Base-by-base conservation (phyloP, 495 filamentous ascomycete species). In the Xylaria bambusicola region DNA sequence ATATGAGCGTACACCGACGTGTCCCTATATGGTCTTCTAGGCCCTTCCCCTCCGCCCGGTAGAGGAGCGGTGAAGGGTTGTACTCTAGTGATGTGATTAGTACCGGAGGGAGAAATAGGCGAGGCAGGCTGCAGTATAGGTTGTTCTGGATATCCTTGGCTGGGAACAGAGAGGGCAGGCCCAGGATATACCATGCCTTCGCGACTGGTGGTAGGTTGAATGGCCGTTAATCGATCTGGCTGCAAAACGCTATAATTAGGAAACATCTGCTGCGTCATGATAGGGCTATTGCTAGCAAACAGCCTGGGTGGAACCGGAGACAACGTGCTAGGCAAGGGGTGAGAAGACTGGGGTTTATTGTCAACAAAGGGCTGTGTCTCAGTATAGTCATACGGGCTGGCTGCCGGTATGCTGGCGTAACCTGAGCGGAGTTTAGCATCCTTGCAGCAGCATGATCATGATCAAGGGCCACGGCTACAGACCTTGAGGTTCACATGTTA, bases 161-260 rank as follows among this genome's bases (percentile, higher is more conserved):
- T 48, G 23, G 68, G 10, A n/a, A 73, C 52, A 17, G 61, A 47
- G 23, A 67, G 10, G n/a, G 73, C 52, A 17, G 61, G 48, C 45
- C 29, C 56, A n/a, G 77, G 75, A 56, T 80, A 80, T 24, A 77
- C 62, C 77, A 80, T 79, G 29, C 68, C 74, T 59, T 80, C 77
- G 48, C 69, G 64, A 45, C 64, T 66, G 27, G 70, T 66, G 45
- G 67, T 52, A 38, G 76, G 71, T 57, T 77, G 76, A 21, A 72
- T 50, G n/a, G 64, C 62, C 62, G 69, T 67, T 27, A 66, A 66
- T 31, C 66, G 67, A 5, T 54, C 71, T 42, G 75, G 73, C 56
- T 75, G 77, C 27, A 80, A 49, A 36, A 71, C 69, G 26, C 73
- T 71, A 42, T 77, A 79, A 58, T 57, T 69, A 17, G 72, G n/a